Conservation (phyloP, 805 yeast species). For the Cyberlindnera saturnus region DNA sequence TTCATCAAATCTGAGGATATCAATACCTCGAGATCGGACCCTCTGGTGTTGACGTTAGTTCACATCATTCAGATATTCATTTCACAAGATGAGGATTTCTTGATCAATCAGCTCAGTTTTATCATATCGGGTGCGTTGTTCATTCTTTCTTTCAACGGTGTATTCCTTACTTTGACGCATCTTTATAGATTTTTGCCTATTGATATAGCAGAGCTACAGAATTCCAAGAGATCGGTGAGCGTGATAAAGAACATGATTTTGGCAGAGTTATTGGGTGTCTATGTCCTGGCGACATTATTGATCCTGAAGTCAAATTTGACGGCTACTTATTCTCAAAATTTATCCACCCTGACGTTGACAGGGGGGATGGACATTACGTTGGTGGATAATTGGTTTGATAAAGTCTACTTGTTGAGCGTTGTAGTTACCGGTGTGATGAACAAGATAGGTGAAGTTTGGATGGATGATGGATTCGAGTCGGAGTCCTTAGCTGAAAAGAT, state of each 20-base stretch:
- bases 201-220: constrained; percentile 23
- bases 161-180: constrained; percentile 52
- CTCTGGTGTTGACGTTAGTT: constrained; percentile 10
- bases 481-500: constrained; percentile 8
- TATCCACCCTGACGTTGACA: constrained; percentile 26
- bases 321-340: constrained; percentile 25
- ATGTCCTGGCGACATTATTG: constrained; percentile 33
- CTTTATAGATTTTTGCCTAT: constrained; percentile 34
- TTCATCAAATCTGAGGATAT: constrained; percentile 11
- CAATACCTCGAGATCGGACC: constrained; percentile 17
- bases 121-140: constrained; percentile 54
- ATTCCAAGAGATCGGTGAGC: constrained; percentile 25
- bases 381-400: constrained; percentile 37
- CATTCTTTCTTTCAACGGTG: constrained; percentile 59
- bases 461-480: constrained; percentile 20
- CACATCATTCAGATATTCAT: constrained; percentile 27
- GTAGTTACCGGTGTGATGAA: constrained; percentile 22
- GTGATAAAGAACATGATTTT: constrained; percentile 31
- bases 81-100: constrained; percentile 28
- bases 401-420: constrained; percentile 29
- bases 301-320: constrained; percentile 35
- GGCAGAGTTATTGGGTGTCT: constrained; percentile 33
- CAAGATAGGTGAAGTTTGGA: constrained; percentile 15
- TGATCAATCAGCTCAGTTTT: constrained; percentile 36
- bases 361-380: constrained; percentile 11